A percentile compares a stretch with the other conserved stretches of the same genome.
These are phyloP conservation scores for Talaromyces wortmannii DNA, from an alignment of 495 filamentous ascomycete species.

Conservation along the genomic window DNA sequence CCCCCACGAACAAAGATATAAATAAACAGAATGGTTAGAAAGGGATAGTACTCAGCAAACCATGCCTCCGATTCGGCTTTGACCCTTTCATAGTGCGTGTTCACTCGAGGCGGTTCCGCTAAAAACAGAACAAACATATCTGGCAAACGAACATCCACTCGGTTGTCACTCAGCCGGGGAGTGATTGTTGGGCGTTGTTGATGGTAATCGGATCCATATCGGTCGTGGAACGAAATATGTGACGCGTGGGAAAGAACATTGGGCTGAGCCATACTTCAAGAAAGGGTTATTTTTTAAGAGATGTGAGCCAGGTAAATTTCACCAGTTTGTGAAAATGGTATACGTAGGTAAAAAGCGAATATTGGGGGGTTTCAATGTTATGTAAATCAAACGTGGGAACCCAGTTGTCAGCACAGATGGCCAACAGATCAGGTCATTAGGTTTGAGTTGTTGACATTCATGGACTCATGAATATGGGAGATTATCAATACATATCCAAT, in stretches of 20 bases:
- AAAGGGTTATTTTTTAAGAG: too few relatives aligned
- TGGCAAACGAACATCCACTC: constrained; percentile 13
- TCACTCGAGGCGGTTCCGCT: constrained; percentile 14
- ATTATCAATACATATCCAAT: too few relatives aligned
- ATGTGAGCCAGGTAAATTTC: too few relatives aligned
- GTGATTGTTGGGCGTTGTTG: neutral
- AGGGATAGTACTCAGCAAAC: constrained; percentile 8
- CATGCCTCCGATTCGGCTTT: constrained; percentile 15
- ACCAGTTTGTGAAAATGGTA: too few relatives aligned
- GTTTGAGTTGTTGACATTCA: too few relatives aligned
- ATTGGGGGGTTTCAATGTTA: too few relatives aligned
- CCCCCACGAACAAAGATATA: neutral
- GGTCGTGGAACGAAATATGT: neutral
- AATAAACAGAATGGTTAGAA: neutral
- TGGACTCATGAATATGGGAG: too few relatives aligned
- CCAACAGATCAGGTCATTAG: too few relatives aligned
- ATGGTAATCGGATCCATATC: neutral
- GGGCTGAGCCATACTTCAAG: neutral
- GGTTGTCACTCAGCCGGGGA: neutral
- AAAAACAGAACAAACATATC: constrained; percentile 27
- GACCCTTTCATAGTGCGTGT: constrained; percentile 17
- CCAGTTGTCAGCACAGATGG: too few relatives aligned
- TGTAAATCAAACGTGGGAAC: too few relatives aligned
- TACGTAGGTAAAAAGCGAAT: too few relatives aligned
- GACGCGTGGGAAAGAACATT: neutral